These are phyloP conservation scores for Acorus calamus DNA, from an alignment of 106 monocot genomes.

Conservation along the genomic window DNA sequence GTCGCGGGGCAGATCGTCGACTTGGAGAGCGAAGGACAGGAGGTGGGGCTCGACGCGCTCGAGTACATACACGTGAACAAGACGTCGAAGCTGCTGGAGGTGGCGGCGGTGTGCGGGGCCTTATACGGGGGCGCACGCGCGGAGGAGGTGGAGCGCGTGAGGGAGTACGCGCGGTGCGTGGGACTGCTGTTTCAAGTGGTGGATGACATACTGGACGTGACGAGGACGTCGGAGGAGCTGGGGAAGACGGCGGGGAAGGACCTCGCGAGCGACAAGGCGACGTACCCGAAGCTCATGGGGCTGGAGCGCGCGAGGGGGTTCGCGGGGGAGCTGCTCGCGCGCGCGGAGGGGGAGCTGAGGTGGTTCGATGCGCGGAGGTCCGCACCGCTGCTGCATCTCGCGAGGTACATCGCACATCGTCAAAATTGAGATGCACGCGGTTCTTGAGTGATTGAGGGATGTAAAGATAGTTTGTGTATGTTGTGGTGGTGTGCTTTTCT, in stretches of 20 bases:
- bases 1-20: constrained; percentile 5
- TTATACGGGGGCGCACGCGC: background rate
- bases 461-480: too few species aligned
- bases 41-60: background rate
- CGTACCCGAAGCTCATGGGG: constrained; percentile 2
- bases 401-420: background rate
- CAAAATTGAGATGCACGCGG: background rate
- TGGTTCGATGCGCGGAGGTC: background rate
- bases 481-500: too few species aligned
- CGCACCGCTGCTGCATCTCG: background rate
- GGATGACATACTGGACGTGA: too few species aligned
- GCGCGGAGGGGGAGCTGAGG: background rate
- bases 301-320: background rate
- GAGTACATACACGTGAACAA: constrained; percentile 3
- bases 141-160: background rate
- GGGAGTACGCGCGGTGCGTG: background rate
- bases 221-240: too few species aligned
- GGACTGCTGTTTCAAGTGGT: background rate
- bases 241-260: too few species aligned
- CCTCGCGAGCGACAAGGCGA: background rate
- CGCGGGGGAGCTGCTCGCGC: background rate
- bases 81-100: constrained; percentile 2
- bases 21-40: background rate
- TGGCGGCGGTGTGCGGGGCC: background rate
- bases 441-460: too few species aligned